Base-by-base conservation (phyloP, 345 rosid genomes). In the Bruguiera parviflora region DNA sequence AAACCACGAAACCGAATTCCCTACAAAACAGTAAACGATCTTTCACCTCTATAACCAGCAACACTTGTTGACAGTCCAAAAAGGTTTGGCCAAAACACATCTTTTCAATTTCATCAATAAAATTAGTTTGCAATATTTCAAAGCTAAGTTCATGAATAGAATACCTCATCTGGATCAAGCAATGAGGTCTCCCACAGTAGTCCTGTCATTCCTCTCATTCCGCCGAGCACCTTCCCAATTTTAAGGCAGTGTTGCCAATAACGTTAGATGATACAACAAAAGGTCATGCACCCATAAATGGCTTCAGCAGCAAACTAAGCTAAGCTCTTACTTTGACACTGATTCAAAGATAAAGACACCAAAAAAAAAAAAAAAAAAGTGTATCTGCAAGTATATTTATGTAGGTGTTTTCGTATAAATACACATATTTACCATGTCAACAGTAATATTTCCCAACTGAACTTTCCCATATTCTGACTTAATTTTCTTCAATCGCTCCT, bases 141-240 rank as follows among this genome's bases (percentile, higher is more conserved):
- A 43, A 32, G 28, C 63, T 21, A 31, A 27, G 47, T 16, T 21
- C 16, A 33, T 47, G 63, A 60, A 28, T 15, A 24, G 16, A 3
- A 60, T 76, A 92, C 98, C 93, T 95, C 99, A 35, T 95, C 98
- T 4, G 98, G 88, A 71, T 95, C 99, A 51, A 95, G 97, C 72
- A 95, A 84, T 46, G 99, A 95, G 70, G 98, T 92, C 81, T 95
- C 98, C 99, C 99, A 92, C 8, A 95, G 88, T 73, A 95, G 72
- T 49, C 99, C 96, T 59, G 95, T 87, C 99, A 95, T 95, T 82
- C 98, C 99, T 84, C 99, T 87, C 99, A 95, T 95, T 65, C 99
- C 99, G 58, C 99, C 96, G 66, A 92, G 79, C 47, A 95, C 97
- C 99, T 95, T 78, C 5, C 61, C 68, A 73, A 53, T 59, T 67